phyloP scores from a whole-genome alignment of 2,329 filamentous ascomycete genomes.

The Fusarium duplospermum region DNA sequence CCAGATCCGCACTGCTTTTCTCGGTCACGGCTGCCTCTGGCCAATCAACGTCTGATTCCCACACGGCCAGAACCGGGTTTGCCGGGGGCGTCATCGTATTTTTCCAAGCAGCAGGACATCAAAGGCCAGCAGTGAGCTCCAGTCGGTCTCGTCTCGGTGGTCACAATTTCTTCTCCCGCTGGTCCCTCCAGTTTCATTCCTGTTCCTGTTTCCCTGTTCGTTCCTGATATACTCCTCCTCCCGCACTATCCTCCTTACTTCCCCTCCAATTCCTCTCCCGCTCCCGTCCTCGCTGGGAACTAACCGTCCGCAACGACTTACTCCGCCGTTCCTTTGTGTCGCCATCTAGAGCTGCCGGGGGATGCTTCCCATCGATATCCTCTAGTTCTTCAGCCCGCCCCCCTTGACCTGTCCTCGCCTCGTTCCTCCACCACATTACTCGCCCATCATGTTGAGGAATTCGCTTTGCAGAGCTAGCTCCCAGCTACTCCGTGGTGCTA shows the following conservation, averaged over 20 bases:
- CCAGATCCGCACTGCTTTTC: slow-evolving; percentile 34
- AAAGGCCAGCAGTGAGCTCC: slow-evolving; percentile 41
- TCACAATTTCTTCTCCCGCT: slow-evolving; percentile 42
- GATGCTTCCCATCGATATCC: slow-evolving; percentile 46
- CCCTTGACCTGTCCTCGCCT: slow-evolving; percentile 33
- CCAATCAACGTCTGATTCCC: slow-evolving; percentile 35
- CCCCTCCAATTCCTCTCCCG: slow-evolving; percentile 29
- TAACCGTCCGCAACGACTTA: slow-evolving; percentile 53
- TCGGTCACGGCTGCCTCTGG: slow-evolving; percentile 21
- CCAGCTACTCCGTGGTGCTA: slow-evolving; percentile 68
- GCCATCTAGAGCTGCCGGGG: slow-evolving; percentile 47
- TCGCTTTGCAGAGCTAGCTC: slow-evolving; percentile 73
- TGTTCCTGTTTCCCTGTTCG: slow-evolving; percentile 13
- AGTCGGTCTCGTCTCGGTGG: slow-evolving; percentile 17
- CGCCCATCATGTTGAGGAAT: slow-evolving; percentile 76
- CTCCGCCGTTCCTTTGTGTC: slow-evolving; percentile 60
- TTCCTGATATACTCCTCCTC: slow-evolving; percentile 26
- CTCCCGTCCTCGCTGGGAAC: slow-evolving; percentile 34
- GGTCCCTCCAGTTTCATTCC: slow-evolving; percentile 5
- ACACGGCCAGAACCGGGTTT: slow-evolving; percentile 46
- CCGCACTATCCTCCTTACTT: slow-evolving; percentile 7
- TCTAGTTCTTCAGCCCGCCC: slow-evolving; percentile 36
- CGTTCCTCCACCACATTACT: slow-evolving; percentile 26
- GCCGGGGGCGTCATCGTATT: slow-evolving; percentile 45
- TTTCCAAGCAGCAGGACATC: slow-evolving; percentile 44